Evolutionary conservation across 108 stramenopile species (phyloP).

Genomic region (Nannochloropsis granulata): DNA sequence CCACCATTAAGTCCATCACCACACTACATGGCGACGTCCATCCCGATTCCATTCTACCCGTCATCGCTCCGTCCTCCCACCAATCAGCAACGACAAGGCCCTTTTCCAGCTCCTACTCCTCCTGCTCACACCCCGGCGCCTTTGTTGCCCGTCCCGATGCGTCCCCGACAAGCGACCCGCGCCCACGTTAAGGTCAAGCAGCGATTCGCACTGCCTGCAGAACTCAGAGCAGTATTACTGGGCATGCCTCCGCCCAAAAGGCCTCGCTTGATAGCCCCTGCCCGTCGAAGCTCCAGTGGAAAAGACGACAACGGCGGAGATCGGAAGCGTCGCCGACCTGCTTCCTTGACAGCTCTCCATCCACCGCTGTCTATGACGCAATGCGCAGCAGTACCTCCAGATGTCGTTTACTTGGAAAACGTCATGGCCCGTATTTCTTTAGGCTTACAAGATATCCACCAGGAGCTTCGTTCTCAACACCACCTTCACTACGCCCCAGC

Average conservation of each 20-base stretch:
- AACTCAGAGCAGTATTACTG: not conserved
- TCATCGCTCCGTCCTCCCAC: not conserved
- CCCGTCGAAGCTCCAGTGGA: not conserved
- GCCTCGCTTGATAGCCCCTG: not conserved
- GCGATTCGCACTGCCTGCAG: not conserved
- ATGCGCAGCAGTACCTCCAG: not conserved
- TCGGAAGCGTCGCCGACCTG: not conserved
- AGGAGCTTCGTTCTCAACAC: no score
- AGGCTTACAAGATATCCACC: no score
- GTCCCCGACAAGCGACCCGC: not conserved
- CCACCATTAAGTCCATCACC: not conserved
- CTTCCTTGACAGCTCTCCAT: not conserved
- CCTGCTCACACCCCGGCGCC: not conserved
- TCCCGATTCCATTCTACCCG: not conserved
- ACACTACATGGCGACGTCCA: not conserved
- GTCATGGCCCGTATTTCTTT: no score
- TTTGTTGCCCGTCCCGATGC: not conserved
- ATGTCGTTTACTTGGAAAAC: no score
- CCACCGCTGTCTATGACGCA: not conserved
- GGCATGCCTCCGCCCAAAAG: not conserved
- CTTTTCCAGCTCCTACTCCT: not conserved
- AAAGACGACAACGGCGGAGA: not conserved
- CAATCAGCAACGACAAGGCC: not conserved
- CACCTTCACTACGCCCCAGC: no score
- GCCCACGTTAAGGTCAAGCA: not conserved